Conservation (phyloP, 2,329 filamentous ascomycete genomes). For the Furcasterigmium furcatum region DNA sequence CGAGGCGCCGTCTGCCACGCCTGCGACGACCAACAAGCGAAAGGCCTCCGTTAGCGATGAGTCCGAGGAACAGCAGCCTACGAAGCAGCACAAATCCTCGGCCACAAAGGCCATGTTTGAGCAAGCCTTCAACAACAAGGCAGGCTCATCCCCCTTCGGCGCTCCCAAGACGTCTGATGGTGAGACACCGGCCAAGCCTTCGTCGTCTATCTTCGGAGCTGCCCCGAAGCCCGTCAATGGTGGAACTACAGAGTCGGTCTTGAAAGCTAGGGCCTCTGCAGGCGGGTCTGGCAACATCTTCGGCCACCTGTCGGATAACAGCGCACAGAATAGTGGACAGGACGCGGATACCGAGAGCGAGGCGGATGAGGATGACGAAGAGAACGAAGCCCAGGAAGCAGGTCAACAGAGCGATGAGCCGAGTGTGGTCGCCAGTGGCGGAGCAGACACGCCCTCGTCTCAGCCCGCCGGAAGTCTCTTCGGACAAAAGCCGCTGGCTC, state of each 20-base stretch:
- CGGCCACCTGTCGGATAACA: slow-evolving; percentile 54
- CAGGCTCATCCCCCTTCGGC: neutral
- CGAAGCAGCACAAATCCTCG: slow-evolving; percentile 45
- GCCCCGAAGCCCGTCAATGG: slow-evolving; percentile 30
- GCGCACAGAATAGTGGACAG: slow-evolving; percentile 49
- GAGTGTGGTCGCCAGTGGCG: slow-evolving; percentile 36
- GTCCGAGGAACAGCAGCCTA: slow-evolving; percentile 41
- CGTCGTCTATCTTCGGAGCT: slow-evolving; percentile 26
- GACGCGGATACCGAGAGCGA: slow-evolving; percentile 45
- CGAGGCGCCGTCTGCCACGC: slow-evolving; percentile 24
- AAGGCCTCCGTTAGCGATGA: slow-evolving; percentile 43
- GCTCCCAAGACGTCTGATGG: too few relatives aligned
- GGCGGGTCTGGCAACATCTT: slow-evolving; percentile 49
- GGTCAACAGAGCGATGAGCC: slow-evolving; percentile 40
- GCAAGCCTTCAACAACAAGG: slow-evolving; percentile 49
- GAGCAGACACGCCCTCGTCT: slow-evolving; percentile 32
- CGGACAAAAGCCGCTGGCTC: slow-evolving; percentile 20
- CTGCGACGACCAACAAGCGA: slow-evolving; percentile 44
- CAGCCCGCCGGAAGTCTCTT: slow-evolving; percentile 30
- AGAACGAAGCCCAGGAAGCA: slow-evolving; percentile 37
- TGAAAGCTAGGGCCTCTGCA: slow-evolving; percentile 18
- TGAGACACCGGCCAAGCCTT: slow-evolving; percentile 2
- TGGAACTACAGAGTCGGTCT: slow-evolving; percentile 37
- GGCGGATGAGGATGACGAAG: slow-evolving; percentile 37
- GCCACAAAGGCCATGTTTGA: slow-evolving; percentile 55